Evolutionary conservation across 331 rosid species (phyloP), one percentile per base, ranked within the genome.

Genomic region (Cydonia oblonga): DNA sequence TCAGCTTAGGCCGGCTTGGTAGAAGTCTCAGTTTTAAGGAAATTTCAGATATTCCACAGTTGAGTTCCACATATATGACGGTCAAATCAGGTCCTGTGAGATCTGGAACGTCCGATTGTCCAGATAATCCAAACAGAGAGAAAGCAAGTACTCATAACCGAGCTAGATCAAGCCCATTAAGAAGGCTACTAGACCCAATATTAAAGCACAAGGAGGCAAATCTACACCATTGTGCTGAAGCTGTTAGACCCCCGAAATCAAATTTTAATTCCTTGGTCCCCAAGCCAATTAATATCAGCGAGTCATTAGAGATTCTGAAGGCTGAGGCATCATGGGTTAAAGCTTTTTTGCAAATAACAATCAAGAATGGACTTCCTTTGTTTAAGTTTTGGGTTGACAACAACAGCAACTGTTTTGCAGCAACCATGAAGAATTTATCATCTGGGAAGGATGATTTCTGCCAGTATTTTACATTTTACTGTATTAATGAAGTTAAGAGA

Each of bases 1-100:
- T 87, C 70, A 84, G 95, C 87, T 82, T 87, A 75, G 80, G 84
- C 12, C 83, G 81, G 66, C 68, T 90, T 57, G 86, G 96, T 65
- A 90, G 98, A 85, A 93, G 98, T 78, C 81, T 89, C 67, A 93
- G 97, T 86, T 93, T 86, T 81, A 93, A 84, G 82, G 98, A 93
- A 74, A 80, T 80, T 40, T 74, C 90, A 54, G 70, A 82, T 44
- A 59, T 77, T 77, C 95, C 96, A 15, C 87, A 71, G 68, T 76
- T 78, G 76, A 82, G 84, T 76, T 83, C 97, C 79, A 75, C 72
- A 51, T 12, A 79, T 78, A 70, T 72, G 68, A 73, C 78, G 69
- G 84, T 83, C 63, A 87, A 87, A 81, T 91, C 96, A 62, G 92
- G 96, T 80, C 92, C 91, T 10, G 60, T 86, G 75, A 82, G 70